Evolutionary conservation across 1,284 basidiomycete genomes (phyloP).

Genomic region (Meripilus lineatus): DNA sequence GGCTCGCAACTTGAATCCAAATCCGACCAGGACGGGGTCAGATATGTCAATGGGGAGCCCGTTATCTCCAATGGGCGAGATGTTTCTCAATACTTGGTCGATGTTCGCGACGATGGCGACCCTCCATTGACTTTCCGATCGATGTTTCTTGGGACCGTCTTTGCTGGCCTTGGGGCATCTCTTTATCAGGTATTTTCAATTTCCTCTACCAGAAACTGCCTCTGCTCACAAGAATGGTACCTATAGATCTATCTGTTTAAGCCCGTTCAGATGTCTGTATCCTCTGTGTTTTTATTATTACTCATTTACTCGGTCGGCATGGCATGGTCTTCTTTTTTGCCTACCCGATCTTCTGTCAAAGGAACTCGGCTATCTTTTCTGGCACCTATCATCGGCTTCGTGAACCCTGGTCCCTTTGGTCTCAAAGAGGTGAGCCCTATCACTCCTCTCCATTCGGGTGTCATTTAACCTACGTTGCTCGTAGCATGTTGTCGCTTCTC

Average conservation of each 20-base stretch:
- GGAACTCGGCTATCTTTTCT: constrained; percentile 38
- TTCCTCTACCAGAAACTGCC: neutral
- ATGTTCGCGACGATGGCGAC: constrained; percentile 59
- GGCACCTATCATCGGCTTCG: constrained; percentile 36
- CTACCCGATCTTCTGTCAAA: constrained; percentile 33
- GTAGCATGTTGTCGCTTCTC: constrained; percentile 54
- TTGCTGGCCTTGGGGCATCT: constrained; percentile 51
- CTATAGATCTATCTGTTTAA: constrained; percentile 58
- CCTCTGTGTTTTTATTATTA: constrained; percentile 55
- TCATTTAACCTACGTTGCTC: neutral
- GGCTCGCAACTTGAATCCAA: constrained; percentile 9
- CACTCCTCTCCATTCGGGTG: neutral
- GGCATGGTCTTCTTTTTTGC: constrained; percentile 46
- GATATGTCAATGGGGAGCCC: constrained; percentile 45
- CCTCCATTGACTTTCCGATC: constrained; percentile 55
- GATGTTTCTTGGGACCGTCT: constrained; percentile 48
- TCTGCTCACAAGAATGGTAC: neutral
- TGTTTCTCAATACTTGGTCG: constrained; percentile 55
- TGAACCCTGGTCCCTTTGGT: constrained; percentile 56
- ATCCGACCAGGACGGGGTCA: constrained; percentile 29
- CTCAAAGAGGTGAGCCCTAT: constrained; percentile 50
- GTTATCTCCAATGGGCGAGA: constrained; percentile 50
- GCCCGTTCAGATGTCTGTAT: constrained; percentile 47
- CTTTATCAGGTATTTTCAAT: constrained; percentile 35
- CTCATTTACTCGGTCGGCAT: constrained; percentile 50